These are phyloP conservation scores for Fusarium succisae DNA, from an alignment of 2,329 filamentous ascomycete genomes.

Conservation along the genomic window DNA sequence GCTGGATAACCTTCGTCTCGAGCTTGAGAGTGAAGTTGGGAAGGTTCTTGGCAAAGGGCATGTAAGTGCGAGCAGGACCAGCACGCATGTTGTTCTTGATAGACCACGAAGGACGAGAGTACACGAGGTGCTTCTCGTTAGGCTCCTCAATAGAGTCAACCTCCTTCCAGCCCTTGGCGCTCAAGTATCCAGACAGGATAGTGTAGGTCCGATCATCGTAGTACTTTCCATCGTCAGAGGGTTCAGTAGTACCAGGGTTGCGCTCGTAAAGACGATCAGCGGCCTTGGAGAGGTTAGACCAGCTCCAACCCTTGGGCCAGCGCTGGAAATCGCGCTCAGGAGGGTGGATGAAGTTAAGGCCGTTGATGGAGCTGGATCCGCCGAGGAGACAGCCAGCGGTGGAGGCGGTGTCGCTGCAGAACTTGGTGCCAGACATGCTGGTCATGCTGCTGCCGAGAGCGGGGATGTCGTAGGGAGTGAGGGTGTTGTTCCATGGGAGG, in stretches of 20 bases:
- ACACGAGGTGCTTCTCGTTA: conserved; percentile 71
- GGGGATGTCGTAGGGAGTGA: conserved; percentile 40
- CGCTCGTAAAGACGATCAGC: conserved; percentile 41
- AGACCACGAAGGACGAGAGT: conserved; percentile 74
- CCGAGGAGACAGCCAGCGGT: conserved; percentile 40
- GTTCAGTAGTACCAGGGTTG: conserved; percentile 68
- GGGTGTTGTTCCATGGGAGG: conserved; percentile 37
- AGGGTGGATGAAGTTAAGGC: conserved; percentile 42
- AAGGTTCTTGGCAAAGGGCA: conserved; percentile 67
- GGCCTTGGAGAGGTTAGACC: conserved; percentile 34
- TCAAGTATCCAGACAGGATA: conserved; percentile 67
- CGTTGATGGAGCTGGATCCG: conserved; percentile 42
- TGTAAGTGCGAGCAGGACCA: conserved; percentile 76
- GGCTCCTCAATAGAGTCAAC: conserved; percentile 71
- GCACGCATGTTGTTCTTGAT: conserved; percentile 72
- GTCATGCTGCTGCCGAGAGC: conserved; percentile 40
- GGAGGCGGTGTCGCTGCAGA: conserved; percentile 41
- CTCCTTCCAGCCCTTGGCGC: conserved; percentile 68
- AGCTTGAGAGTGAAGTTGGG: conserved; percentile 74
- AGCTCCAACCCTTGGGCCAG: conserved; percentile 40
- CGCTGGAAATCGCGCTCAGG: conserved; percentile 39
- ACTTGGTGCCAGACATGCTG: conserved; percentile 34
- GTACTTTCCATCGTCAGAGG: conserved; percentile 72
- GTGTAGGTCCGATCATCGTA: conserved; percentile 74
- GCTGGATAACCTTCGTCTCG: conserved; percentile 70